Evolutionary conservation across 805 yeast species (phyloP).

Genomic region (Debaryomyces maramus): DNA sequence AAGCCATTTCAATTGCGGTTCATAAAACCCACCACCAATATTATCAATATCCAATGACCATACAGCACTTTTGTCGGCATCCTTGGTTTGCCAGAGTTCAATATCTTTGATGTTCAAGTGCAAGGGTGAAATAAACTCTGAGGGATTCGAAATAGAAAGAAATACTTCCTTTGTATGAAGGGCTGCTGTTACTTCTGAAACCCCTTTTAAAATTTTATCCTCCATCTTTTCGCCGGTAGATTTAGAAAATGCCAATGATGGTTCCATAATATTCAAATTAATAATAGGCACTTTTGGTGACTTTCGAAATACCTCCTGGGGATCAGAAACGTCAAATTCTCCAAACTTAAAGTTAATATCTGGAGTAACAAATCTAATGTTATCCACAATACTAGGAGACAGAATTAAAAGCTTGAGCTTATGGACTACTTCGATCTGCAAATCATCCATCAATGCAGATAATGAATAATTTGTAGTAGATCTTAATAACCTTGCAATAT

Average conservation of each 20-base stretch:
- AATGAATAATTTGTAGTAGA: constrained; percentile 39
- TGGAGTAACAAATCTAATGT: constrained; percentile 51
- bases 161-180: constrained; percentile 30
- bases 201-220: constrained; percentile 5
- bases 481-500: constrained; percentile 37
- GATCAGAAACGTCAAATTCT: constrained; percentile 22
- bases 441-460: constrained; percentile 56
- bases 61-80: constrained; percentile 12
- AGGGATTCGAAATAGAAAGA: constrained; percentile 25
- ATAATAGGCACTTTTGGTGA: constrained; percentile 25
- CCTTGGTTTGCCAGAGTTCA: constrained; percentile 37
- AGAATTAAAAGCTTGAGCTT: constrained; percentile 36
- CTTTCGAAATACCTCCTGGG: constrained; percentile 26
- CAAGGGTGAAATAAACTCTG: constrained; percentile 15
- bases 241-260: constrained; percentile 32
- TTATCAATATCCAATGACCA: constrained; percentile 21
- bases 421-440: constrained; percentile 61
- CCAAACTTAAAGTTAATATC: constrained; percentile 40
- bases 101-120: constrained; percentile 25
- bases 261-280: constrained; percentile 32
- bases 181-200: constrained; percentile 25
- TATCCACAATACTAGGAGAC: constrained; percentile 36
- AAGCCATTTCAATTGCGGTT: constrained; percentile 23
- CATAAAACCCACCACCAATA: constrained; percentile 18
- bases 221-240: constrained; percentile 9